Evolutionary conservation across 257 asterid species (phyloP).

Genomic region (Ophiorrhiza pumila): DNA sequence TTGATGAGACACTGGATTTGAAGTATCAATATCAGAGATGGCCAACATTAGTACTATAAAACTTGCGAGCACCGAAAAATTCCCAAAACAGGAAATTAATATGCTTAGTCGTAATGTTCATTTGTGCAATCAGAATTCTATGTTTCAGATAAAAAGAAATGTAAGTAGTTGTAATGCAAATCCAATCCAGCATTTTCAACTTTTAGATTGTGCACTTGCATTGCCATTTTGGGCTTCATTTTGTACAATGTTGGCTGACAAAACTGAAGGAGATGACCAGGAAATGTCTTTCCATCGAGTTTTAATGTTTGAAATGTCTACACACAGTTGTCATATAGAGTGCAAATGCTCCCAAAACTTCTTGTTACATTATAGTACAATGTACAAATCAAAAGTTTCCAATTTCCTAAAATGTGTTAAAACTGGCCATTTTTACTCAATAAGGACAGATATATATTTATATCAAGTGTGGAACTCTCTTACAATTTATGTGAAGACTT

Average conservation of each 20-base stretch:
- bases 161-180: too few species aligned
- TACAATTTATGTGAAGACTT: background rate
- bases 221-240: too few species aligned
- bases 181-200: background rate
- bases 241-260: background rate
- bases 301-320: background rate
- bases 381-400: too few species aligned
- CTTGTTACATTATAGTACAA: too few species aligned
- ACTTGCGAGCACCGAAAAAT: background rate
- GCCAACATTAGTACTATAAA: background rate
- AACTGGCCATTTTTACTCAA: background rate
- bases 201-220: conserved; percentile 8
- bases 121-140: background rate
- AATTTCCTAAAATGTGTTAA: too few species aligned
- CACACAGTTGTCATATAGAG: too few species aligned
- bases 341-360: too few species aligned
- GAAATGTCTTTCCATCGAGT: too few species aligned
- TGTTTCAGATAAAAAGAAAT: background rate
- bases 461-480: background rate
- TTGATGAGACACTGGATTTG: conserved; percentile 2
- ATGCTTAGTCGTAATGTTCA: background rate
- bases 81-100: background rate
- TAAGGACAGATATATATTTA: background rate
- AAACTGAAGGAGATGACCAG: background rate
- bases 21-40: conserved; percentile 1